Evolutionary conservation across 1,139 yeast species (phyloP), one percentile per base, ranked within the genome.

Genomic region (Pichia sp.): DNA sequence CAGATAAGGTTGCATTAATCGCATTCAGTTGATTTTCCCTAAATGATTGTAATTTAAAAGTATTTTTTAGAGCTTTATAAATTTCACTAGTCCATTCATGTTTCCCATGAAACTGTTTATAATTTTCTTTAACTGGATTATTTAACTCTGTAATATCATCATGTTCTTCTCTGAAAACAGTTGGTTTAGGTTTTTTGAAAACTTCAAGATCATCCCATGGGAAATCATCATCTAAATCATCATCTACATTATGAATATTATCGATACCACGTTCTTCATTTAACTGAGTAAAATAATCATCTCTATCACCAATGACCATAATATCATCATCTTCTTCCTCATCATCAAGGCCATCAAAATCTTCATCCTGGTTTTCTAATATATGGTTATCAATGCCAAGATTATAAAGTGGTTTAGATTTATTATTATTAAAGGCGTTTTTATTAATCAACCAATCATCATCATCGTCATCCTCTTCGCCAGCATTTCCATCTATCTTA

Each of bases 1-100:
- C 96, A 12, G 73, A 64, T 31, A 94, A 67, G 0, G 96, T 82
- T 0, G 96, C 82, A 55, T 83, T 79, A 11, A 94, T 75, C 0
- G 97, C 97, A 48, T 87, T 94, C 35, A 82, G 66, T 60, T 94
- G 99, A 60, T 92, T 87, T 3, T 81, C 75, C 43, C 99, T 73
- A 61, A 94, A 94, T 0, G 75, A 71, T 8, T 70, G 65, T 36
- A 94, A 63, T 37, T 79, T 75, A 62, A 94, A 94, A 3, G 73
- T 75, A 10, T 71, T 62, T 30, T 71, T 71, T 37, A 92, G 68
- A 10, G 78, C 74, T 2, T 64, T 61, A 54, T 74, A 71, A 2
- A 87, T 83, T 47, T 90, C 97, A 2, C 66, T 60, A 2, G 82
- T 68, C 89, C 89, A 83, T 4, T 80, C 76, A 52, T 67, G 66